Conservation (phyloP, 768 basidiomycete genomes). For the Suillus tomentosus region DNA sequence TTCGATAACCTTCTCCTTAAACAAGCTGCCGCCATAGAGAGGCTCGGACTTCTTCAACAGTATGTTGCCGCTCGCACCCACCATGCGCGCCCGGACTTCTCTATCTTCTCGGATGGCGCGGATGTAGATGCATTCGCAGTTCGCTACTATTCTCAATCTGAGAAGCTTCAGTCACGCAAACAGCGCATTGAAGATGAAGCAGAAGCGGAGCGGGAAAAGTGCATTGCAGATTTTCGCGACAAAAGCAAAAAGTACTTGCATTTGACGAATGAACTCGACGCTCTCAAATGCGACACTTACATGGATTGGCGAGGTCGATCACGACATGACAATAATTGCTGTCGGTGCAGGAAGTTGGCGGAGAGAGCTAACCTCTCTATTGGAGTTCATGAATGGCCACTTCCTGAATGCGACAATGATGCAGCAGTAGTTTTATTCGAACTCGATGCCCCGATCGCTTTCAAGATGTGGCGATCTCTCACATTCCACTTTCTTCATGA, state of each 20-base stretch:
- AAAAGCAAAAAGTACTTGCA: slow-evolving; percentile 21
- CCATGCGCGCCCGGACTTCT: slow-evolving; percentile 9
- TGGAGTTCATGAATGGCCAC: slow-evolving; percentile 45
- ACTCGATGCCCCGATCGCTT: slow-evolving; percentile 36
- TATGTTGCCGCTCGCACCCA: slow-evolving; percentile 37
- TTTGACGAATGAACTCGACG: not conserved
- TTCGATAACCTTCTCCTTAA: slow-evolving; percentile 46
- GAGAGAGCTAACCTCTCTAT: slow-evolving; percentile 29
- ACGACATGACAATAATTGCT: slow-evolving; percentile 13
- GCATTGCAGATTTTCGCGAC: slow-evolving; percentile 28
- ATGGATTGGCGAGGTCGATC: rapidly evolving
- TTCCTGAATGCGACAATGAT: slow-evolving; percentile 31
- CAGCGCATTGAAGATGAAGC: slow-evolving; percentile 33
- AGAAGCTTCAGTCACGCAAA: slow-evolving; percentile 25
- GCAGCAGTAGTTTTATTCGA: slow-evolving; percentile 43
- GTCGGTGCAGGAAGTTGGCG: slow-evolving; percentile 29
- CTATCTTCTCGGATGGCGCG: slow-evolving; percentile 32
- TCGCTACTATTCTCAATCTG: slow-evolving; percentile 32
- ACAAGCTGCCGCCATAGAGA: slow-evolving; percentile 27
- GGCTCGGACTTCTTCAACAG: slow-evolving; percentile 27
- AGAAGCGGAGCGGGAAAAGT: slow-evolving; percentile 16
- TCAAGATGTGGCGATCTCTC: slow-evolving; percentile 42
- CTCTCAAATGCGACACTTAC: not conserved
- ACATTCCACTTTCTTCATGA: slow-evolving; percentile 41
- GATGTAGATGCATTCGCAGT: slow-evolving; percentile 31